These are phyloP conservation scores for Lasiosphaeria miniovina DNA, from an alignment of 495 filamentous ascomycete genomes.

Conservation along the genomic window DNA sequence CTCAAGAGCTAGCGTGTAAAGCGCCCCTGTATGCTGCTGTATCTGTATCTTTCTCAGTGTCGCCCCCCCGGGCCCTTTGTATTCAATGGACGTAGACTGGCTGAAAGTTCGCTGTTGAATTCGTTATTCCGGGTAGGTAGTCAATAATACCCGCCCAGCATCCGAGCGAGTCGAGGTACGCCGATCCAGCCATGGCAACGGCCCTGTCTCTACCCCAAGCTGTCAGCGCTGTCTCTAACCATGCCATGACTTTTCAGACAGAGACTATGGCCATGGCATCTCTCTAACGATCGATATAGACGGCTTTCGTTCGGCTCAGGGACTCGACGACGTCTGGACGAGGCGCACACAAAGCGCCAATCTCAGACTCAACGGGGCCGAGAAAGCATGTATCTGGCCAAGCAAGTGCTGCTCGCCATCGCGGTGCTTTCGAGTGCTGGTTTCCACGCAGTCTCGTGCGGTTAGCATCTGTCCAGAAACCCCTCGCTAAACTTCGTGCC, in stretches of 20 bases:
- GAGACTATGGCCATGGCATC: slow-evolving; percentile 21
- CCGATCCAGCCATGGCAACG: neutral
- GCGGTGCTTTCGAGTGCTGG: slow-evolving; percentile 29
- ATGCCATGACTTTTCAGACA: neutral
- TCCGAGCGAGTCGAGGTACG: slow-evolving; percentile 6
- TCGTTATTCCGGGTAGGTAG: neutral
- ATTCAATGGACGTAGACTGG: neutral
- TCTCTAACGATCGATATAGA: slow-evolving; percentile 16
- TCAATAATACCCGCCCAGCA: slow-evolving; percentile 20
- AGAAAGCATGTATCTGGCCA: slow-evolving; percentile 30
- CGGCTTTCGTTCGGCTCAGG: neutral
- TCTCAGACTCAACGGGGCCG: neutral
- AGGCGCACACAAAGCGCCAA: slow-evolving; percentile 1
- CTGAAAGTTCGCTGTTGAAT: neutral
- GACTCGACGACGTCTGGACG: slow-evolving; percentile 1
- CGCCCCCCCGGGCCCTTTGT: neutral
- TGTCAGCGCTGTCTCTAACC: neutral
- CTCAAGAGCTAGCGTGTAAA: slow-evolving; percentile 14
- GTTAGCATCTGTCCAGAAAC: slow-evolving; percentile 15
- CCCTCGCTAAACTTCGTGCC: neutral
- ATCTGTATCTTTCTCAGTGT: slow-evolving; percentile 2
- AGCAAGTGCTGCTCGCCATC: slow-evolving; percentile 28
- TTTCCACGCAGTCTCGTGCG: slow-evolving; percentile 26
- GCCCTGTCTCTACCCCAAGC: slow-evolving; percentile 1
- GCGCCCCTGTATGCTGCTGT: slow-evolving; percentile 7